These are phyloP conservation scores for Vaccinium myrtillus DNA, from an alignment of 148 eudicot genomes.

Conservation along the genomic window DNA sequence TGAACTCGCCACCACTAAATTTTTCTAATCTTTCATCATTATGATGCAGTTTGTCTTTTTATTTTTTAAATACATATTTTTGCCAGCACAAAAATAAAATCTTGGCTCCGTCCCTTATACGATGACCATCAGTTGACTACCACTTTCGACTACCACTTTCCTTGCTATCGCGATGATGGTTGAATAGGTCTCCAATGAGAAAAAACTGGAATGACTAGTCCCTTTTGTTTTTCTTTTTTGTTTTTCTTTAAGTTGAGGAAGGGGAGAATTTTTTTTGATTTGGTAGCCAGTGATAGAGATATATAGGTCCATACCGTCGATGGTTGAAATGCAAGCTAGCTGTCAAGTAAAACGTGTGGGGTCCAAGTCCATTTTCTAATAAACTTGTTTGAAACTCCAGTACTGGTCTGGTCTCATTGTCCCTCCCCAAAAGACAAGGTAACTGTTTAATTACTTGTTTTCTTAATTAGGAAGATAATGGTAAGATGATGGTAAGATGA, in stretches of 20 bases:
- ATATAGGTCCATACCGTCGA: background rate
- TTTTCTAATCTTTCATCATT: no score
- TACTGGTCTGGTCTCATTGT: background rate
- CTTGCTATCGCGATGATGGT: no score
- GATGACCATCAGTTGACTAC: no score
- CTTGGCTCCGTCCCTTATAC: no score
- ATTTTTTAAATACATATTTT: no score
- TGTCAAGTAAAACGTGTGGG: background rate
- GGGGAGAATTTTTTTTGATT: background rate
- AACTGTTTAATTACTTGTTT: background rate
- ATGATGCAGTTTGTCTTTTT: no score
- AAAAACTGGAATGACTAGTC: background rate
- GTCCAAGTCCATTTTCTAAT: background rate
- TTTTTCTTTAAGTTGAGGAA: background rate
- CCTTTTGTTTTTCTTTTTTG: background rate
- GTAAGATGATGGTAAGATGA: background rate
- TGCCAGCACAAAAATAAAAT: no score
- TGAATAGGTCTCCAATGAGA: background rate
- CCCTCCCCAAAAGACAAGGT: background rate
- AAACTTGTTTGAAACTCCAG: constrained; percentile 6
- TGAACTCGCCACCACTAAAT: no score
- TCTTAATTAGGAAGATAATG: background rate
- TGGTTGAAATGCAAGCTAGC: background rate
- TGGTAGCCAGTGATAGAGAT: background rate
- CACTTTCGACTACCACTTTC: no score